Base-by-base conservation (phyloP, 352 stramenopile genomes). In the Phytopythium ostracodes region DNA sequence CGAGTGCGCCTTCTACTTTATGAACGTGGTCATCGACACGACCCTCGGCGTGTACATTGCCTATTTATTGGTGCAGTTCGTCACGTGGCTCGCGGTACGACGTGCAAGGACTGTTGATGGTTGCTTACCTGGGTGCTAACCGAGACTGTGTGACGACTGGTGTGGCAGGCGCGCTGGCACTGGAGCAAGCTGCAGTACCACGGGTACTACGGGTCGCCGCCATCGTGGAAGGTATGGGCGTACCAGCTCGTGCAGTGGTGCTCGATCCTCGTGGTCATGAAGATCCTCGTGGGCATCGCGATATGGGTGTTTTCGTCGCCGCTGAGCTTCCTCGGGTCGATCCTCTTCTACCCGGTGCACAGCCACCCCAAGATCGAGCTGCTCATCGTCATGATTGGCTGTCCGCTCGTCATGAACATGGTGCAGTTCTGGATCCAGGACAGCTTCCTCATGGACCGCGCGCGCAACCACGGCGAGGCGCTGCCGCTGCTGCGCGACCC, bases 351-450 rank as follows among this genome's bases (percentile, higher is more conserved):
- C 59, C 82, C 82, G 29, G 73, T 91, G 46, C 82, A 79, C 62
- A 68, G 80, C 53, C 73, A 91, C 60, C 84, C 84, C 7, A 88
- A 90, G 69, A 66, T 91, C 33, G 84, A 93, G 68, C 68, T 93
- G 24, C 60, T 93, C 33, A 86, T 93, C 62, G 84, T 93, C 53
- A 93, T 93, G 84, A 90, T 93, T 35, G 80, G 78, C 59, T 93
- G 84, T 56, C 84, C 84, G n/a, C 63, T 90, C 40, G 73, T 91
- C 44, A 91, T 93, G 82, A 93, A 93, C 68, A 88, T 89, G 76
- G 76, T 92, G 47, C 84, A 93, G 57, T 93, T 93, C 70, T 93
- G 84, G 84, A 84, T 90, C 68, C 83, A 90, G 58, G 84, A 92
- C 57, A 90, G 77, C 52, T 92, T 92, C 58, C 65, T 92, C 47